A percentile compares a stretch with the other conserved stretches of the same genome.
Evolutionary conservation across 306 rosid species (phyloP).

Genomic region (Benincasa hispida): DNA sequence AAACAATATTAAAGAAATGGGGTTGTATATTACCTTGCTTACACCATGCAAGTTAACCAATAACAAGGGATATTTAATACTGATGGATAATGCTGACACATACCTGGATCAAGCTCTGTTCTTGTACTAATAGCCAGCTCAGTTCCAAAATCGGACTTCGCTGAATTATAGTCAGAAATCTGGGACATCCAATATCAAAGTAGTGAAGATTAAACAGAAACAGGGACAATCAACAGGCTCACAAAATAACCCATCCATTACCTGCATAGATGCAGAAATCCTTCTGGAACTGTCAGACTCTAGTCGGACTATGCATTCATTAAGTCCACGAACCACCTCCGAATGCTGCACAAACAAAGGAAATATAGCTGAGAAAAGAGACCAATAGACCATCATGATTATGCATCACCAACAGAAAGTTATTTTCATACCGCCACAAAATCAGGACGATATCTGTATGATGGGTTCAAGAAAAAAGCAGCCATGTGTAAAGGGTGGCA

Average conservation of each 20-base stretch:
- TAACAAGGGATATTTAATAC: background rate
- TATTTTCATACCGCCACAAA: slow-evolving; percentile 50
- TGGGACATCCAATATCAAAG: slow-evolving; percentile 22
- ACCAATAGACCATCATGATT: slow-evolving; percentile 13
- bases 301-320: slow-evolving; percentile 74
- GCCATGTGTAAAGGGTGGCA: slow-evolving; percentile 82
- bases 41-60: background rate
- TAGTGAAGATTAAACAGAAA: background rate
- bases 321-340: slow-evolving; percentile 77
- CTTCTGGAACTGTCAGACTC: slow-evolving; percentile 69
- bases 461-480: slow-evolving; percentile 87
- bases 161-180: slow-evolving; percentile 75
- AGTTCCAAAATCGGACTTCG: slow-evolving; percentile 91
- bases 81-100: slow-evolving; percentile 8
- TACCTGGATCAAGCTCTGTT: slow-evolving; percentile 88
- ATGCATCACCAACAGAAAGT: slow-evolving; percentile 7
- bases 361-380: slow-evolving; percentile 24
- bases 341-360: slow-evolving; percentile 46
- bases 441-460: slow-evolving; percentile 73
- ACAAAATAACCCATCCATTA: slow-evolving; percentile 15
- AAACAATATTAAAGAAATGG: background rate
- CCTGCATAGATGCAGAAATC: slow-evolving; percentile 89
- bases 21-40: background rate
- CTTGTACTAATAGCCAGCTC: slow-evolving; percentile 95
- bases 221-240: background rate